These are phyloP conservation scores for Rhizopogon rudus DNA, from an alignment of 768 basidiomycete species.

Conservation along the genomic window DNA sequence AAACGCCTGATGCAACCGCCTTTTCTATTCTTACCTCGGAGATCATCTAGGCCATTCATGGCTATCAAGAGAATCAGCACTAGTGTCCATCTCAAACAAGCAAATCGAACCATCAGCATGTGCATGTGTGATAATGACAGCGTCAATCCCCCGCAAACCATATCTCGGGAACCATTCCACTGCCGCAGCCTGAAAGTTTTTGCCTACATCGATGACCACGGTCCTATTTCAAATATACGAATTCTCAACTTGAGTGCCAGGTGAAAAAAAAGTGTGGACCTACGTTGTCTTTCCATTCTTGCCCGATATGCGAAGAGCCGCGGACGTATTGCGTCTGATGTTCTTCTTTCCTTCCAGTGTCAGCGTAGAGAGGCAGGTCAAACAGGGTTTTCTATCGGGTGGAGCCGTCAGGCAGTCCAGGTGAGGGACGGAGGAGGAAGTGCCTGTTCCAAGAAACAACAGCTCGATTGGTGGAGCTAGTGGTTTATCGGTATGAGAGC, in stretches of 20 bases:
- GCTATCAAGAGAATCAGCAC: constrained; percentile 35
- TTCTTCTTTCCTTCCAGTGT: constrained; percentile 77
- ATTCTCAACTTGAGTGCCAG: background rate
- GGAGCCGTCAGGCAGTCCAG: constrained; percentile 73
- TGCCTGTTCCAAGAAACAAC: constrained; percentile 82
- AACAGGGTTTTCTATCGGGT: constrained; percentile 45
- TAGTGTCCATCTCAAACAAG: background rate
- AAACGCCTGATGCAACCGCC: background rate
- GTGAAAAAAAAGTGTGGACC: constrained; percentile 21
- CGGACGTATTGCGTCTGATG: constrained; percentile 78
- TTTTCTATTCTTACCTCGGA: constrained; percentile 52
- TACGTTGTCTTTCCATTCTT: constrained; percentile 44
- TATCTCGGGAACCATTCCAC: constrained; percentile 65
- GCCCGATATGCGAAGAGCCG: constrained; percentile 47
- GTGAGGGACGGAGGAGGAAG: constrained; percentile 67
- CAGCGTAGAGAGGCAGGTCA: constrained; percentile 64
- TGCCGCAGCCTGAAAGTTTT: constrained; percentile 66
- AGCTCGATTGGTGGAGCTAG: constrained; percentile 40
- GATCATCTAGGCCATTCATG: constrained; percentile 87
- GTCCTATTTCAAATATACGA: constrained; percentile 40
- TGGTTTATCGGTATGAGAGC: background rate
- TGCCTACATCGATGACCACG: constrained; percentile 80
- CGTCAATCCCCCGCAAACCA: constrained; percentile 66
- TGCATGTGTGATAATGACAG: constrained; percentile 80
- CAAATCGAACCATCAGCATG: constrained; percentile 65